Evolutionary conservation across 1,284 basidiomycete genomes (phyloP), one percentile per base, ranked within the genome.

Genomic region (Leccinum angustisporum): DNA sequence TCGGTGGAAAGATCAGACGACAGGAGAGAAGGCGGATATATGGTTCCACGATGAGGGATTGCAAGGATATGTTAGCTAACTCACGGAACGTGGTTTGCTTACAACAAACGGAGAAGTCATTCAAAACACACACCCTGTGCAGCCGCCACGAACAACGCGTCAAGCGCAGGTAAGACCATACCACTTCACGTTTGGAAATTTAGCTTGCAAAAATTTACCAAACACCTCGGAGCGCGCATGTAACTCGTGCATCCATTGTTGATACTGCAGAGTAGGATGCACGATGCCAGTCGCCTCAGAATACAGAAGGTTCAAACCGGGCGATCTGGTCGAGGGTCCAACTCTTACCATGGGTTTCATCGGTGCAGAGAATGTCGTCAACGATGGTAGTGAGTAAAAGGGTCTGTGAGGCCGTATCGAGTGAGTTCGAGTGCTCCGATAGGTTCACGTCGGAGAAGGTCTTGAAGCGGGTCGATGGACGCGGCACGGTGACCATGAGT

Each of bases 121-220:
- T 54, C 6, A n/a, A 48, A 57, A 51, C n/a, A 72, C 72, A 11
- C 36, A 91, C 91, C 81, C 65, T 78, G 72, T 2, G 91, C 83
- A 10, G 92, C 86, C 3, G 83, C 79, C 1, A 81, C 79, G 66
- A 95, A 92, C 11, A 96, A 74, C 0, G 85, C 80, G 67, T 94
- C 91, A 2, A 95, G 79, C 1, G 92, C 92, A 1, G 92, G 89
- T 18, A 96, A 94, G 79, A 0, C 91, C 91, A 72, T 93, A 94
- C 11, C 91, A 83, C 76, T 94, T 94, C 72, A 94, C 65, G 72
- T 90, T 92, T 0, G 92, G 91, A 70, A 94, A 94, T 73, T 93
- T 93, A 56, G 84, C 76, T 70, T 92, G 91, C 51, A 93, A 75
- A 72, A 92, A 94, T 66, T 86, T 84, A 70, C 96, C 94, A 61